A percentile compares a stretch with the other conserved stretches of the same genome.
phyloP scores from a whole-genome alignment of 257 asterid genomes.

The Petunia axillaris region DNA sequence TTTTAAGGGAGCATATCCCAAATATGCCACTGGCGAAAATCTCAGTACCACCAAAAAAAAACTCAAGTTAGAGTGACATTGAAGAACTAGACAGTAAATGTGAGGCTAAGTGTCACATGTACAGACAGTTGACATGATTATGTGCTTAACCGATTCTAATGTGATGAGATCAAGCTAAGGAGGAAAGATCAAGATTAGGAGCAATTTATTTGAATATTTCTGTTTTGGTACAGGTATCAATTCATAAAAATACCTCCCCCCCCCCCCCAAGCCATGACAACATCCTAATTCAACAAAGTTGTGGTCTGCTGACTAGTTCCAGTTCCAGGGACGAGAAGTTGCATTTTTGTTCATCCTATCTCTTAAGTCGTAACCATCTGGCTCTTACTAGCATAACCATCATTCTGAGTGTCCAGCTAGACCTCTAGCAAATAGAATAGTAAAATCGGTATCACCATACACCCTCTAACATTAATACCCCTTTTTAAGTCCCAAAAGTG shows the following conservation, averaged over 20 bases:
- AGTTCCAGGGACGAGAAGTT: neutral
- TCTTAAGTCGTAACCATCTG: neutral
- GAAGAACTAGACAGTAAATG: neutral
- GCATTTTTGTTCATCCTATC: slow-evolving; percentile 9
- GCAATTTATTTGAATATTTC: neutral
- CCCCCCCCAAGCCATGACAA: neutral
- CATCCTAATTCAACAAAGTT: neutral
- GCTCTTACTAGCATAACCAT: slow-evolving; percentile 11
- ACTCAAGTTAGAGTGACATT: slow-evolving; percentile 9
- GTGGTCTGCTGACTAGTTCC: neutral
- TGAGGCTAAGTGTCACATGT: neutral
- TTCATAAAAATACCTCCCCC: neutral
- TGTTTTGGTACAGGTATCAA: neutral
- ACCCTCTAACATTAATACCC: neutral
- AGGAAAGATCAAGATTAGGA: slow-evolving; percentile 5
- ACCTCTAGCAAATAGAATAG: neutral
- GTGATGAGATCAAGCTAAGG: neutral
- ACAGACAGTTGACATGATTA: neutral
- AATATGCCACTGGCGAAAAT: slow-evolving; percentile 2
- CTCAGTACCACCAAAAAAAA: slow-evolving; percentile 5
- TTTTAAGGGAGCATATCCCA: neutral
- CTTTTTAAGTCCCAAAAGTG: neutral
- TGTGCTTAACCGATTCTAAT: neutral
- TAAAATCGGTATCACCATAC: neutral
- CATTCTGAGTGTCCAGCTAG: neutral